These are phyloP conservation scores for Pythium monospermum DNA, from an alignment of 352 stramenopile species.

Conservation along the genomic window DNA sequence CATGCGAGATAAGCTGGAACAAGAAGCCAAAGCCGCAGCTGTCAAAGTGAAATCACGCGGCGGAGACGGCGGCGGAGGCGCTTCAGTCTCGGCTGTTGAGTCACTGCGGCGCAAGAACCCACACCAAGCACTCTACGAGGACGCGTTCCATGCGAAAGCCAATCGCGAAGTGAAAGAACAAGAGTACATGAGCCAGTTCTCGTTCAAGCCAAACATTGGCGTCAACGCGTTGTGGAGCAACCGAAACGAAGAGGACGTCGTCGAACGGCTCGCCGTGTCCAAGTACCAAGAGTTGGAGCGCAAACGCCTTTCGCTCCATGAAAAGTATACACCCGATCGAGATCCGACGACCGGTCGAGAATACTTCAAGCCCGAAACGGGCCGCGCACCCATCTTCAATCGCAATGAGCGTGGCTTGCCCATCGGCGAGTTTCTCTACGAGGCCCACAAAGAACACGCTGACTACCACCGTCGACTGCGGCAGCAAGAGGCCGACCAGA, in stretches of 20 bases:
- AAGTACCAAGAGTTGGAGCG: constrained; percentile 62
- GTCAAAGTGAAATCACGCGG: constrained; percentile 13
- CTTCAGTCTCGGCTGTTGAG: constrained; percentile 12
- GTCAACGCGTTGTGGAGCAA: constrained; percentile 61
- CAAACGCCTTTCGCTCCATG: constrained; percentile 46
- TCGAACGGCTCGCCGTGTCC: constrained; percentile 61
- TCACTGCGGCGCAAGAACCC: constrained; percentile 41
- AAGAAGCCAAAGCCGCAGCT: constrained; percentile 24
- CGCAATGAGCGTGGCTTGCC: constrained; percentile 64
- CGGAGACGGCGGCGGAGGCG: neutral
- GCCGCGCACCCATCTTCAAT: constrained; percentile 54
- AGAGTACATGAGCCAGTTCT: constrained; percentile 55
- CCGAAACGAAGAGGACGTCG: constrained; percentile 42
- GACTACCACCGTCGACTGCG: constrained; percentile 47
- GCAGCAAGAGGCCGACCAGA: constrained; percentile 37
- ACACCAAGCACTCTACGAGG: constrained; percentile 65
- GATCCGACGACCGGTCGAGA: constrained; percentile 55
- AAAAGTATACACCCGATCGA: constrained; percentile 59
- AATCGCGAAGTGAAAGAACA: constrained; percentile 41
- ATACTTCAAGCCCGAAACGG: constrained; percentile 67
- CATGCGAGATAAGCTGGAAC: constrained; percentile 60
- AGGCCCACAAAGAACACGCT: constrained; percentile 54
- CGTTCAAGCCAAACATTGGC: constrained; percentile 78
- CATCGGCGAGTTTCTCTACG: constrained; percentile 74
- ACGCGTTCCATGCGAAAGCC: constrained; percentile 45